A percentile compares a stretch with the other conserved stretches of the same genome.
Conservation (phyloP, 2,329 filamentous ascomycete species). For the Thermothelomyces thermophilus region DNA sequence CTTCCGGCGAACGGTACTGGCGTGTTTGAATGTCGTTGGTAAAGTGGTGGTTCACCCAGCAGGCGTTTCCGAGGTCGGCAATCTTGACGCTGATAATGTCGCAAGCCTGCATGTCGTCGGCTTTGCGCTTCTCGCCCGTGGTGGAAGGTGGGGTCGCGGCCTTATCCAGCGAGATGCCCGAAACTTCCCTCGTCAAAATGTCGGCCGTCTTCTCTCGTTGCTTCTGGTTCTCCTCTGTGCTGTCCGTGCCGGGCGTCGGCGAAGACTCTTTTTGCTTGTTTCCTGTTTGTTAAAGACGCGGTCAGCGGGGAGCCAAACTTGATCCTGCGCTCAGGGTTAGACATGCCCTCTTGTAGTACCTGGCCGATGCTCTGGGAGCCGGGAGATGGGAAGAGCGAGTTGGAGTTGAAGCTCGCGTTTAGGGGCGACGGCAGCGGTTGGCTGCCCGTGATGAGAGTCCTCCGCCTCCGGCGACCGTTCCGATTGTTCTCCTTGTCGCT, state of each 20-base stretch:
- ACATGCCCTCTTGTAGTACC: slow-evolving; percentile 69
- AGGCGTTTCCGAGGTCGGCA: slow-evolving; percentile 94
- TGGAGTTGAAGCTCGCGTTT: slow-evolving; percentile 81
- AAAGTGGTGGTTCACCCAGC: slow-evolving; percentile 98
- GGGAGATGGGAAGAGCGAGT: slow-evolving; percentile 60
- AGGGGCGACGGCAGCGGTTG: slow-evolving; percentile 92
- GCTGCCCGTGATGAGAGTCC: slow-evolving; percentile 93
- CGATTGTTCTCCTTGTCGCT: slow-evolving; percentile 79
- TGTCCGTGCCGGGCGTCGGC: slow-evolving; percentile 40
- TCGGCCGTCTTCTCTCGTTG: slow-evolving; percentile 91
- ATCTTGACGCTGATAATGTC: slow-evolving; percentile 98
- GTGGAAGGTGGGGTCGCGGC: slow-evolving; percentile 42
- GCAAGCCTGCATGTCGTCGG: slow-evolving; percentile 48
- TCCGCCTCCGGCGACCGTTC: slow-evolving; percentile 80
- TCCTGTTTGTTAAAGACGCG: slow-evolving; percentile 21
- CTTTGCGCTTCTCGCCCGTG: slow-evolving; percentile 54
- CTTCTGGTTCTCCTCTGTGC: slow-evolving; percentile 58
- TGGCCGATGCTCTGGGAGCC: slow-evolving; percentile 74
- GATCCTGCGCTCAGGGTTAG: too few relatives aligned
- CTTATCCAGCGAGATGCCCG: slow-evolving; percentile 88
- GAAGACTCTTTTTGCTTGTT: slow-evolving; percentile 38
- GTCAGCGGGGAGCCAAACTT: background rate
- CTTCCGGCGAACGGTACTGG: slow-evolving; percentile 94
- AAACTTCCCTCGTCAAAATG: slow-evolving; percentile 84
- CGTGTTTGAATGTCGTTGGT: slow-evolving; percentile 98